Conservation (phyloP, 306 rosid genomes). For the Cucurbita argyrosperma region DNA sequence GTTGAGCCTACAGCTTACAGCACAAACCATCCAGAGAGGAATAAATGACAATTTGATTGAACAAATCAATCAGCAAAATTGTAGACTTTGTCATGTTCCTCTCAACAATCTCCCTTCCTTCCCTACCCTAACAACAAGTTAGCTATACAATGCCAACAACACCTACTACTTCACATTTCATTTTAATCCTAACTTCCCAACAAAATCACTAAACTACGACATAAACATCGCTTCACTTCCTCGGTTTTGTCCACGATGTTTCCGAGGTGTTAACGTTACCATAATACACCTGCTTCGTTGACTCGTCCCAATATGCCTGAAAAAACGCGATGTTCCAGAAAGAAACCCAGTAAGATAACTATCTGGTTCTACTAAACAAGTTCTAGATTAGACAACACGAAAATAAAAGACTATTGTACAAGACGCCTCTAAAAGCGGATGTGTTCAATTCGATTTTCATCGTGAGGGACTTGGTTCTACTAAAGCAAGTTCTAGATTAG, state of each 20-base stretch:
- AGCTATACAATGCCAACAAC: neutral
- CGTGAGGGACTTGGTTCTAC: neutral
- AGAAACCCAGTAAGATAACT: neutral
- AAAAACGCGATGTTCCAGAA: neutral
- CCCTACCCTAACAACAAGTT: neutral
- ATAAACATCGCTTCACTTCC: conserved; percentile 16
- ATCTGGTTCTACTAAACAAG: neutral
- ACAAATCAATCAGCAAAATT: conserved; percentile 1
- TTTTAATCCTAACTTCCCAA: neutral
- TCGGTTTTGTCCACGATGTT: conserved; percentile 65
- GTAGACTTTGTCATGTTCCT: neutral
- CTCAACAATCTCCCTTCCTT: neutral
- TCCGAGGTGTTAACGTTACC: conserved; percentile 57
- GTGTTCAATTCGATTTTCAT: too few relatives aligned
- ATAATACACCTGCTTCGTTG: conserved; percentile 68
- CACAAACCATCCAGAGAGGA: neutral
- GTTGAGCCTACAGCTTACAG: neutral
- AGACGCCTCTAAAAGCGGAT: neutral
- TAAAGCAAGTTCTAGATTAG: neutral
- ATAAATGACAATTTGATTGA: neutral
- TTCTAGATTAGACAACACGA: neutral
- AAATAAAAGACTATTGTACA: neutral
- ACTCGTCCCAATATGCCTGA: conserved; percentile 82
- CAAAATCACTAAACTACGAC: neutral
- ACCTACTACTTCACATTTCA: neutral